Evolutionary conservation across 257 asterid genomes (phyloP), one percentile per base, ranked within the genome.

Genomic region (Solanum pinnatisectum): DNA sequence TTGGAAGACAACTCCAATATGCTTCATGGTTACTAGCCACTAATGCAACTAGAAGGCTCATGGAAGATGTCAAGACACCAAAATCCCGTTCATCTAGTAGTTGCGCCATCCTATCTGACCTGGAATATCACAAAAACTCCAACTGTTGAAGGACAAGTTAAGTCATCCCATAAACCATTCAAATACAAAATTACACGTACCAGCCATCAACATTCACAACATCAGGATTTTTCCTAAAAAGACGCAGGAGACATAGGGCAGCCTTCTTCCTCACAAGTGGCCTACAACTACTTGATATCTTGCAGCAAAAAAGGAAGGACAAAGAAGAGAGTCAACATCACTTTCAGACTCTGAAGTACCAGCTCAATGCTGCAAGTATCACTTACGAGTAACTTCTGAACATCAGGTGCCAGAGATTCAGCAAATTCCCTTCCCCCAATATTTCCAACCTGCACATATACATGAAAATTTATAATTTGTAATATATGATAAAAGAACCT

Each of bases 241-340:
- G 98, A 85, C 99, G 98, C 83, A 98, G 92, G 90, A 98, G 98
- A 92, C 99, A 98, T 37, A 98, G 87, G 52, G 99, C 99, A 85
- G 99, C 99, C 90, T 98, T 98, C 95, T 98, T 98, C 92, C 99
- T 94, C 91, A 98, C 99, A 88, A 98, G 99, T 15, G 99, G 99
- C 87, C 99, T 92, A 91, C 95, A 94, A 92, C 99, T 96, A 90
- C 99, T 98, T 77, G 99, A 96, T 89, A 98, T 88, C 99, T 98
- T 10, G 30, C 40, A 82, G 85, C 68, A 49, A 39, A 49, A 49
- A 82, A 82, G 63, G 42, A 94, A 87, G 91, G 85, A 56, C 60
- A 83, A 84, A 56, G 33, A 36, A 52, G 25, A 78, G 82, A 90
- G 90, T 44, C 44, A 82, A 82, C 85, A 32, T 30, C 70, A 49